These are phyloP conservation scores for Crithidia thermophila DNA, from an alignment of 208 protist species.

Conservation along the genomic window DNA sequence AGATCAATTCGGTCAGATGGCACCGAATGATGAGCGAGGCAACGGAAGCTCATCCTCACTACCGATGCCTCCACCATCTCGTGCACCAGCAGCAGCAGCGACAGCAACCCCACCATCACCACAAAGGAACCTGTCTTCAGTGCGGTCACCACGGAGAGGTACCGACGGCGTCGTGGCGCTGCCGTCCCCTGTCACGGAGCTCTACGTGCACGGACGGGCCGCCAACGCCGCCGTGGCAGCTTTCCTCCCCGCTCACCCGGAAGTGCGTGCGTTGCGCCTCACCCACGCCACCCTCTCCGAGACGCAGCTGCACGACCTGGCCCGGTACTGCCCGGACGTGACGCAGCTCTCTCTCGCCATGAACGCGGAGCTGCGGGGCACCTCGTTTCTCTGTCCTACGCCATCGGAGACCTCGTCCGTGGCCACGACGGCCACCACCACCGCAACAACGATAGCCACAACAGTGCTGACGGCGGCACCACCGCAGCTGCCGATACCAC, in stretches of 20 bases:
- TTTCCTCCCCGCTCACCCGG: conserved; percentile 39
- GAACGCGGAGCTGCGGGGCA: conserved; percentile 41
- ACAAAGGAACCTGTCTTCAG: too few species aligned
- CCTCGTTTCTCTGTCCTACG: conserved; percentile 46
- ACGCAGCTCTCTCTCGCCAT: conserved; percentile 57
- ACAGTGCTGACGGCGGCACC: background rate
- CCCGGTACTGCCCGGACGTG: conserved; percentile 45
- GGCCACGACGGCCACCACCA: conserved; percentile 6
- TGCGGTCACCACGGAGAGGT: too few species aligned
- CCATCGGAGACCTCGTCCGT: conserved; percentile 30
- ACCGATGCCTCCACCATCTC: too few species aligned
- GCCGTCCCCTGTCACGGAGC: background rate
- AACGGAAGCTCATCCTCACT: too few species aligned
- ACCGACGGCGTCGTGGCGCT: background rate
- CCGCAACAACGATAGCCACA: background rate
- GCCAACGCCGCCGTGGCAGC: conserved; percentile 14
- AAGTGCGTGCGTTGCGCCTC: conserved; percentile 43
- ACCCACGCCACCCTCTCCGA: conserved; percentile 40
- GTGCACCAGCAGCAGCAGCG: too few species aligned
- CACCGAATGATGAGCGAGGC: too few species aligned
- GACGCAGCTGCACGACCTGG: conserved; percentile 38
- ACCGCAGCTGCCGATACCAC: background rate
- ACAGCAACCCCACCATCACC: too few species aligned
- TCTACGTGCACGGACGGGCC: conserved; percentile 25
- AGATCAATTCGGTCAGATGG: too few species aligned